These are phyloP conservation scores for Fusarium begoniae DNA, from an alignment of 2,329 filamentous ascomycete species.

Conservation along the genomic window DNA sequence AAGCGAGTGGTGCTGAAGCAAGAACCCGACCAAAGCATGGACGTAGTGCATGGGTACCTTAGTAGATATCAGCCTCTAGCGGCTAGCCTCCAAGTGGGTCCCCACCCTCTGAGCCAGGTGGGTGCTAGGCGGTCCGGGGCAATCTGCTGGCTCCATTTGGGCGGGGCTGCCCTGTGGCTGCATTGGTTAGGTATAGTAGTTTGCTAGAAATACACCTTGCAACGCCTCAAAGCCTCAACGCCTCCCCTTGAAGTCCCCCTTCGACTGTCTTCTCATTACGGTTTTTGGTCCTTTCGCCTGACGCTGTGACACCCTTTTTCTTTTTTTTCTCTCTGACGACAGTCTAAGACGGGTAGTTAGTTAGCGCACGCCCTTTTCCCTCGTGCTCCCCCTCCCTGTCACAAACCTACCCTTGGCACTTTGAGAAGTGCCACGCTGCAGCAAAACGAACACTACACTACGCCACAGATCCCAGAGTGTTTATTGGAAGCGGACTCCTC, in stretches of 20 bases:
- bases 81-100: not conserved
- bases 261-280: not conserved
- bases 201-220: not conserved
- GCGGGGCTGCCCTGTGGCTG: conserved; percentile 2
- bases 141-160: not conserved
- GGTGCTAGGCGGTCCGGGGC: conserved; percentile 1
- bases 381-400: not conserved
- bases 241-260: not conserved
- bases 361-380: conserved; percentile 14
- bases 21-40: conserved; percentile 17
- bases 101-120: not conserved
- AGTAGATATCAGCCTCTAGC: conserved; percentile 8
- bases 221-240: not conserved
- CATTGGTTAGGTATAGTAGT: not conserved
- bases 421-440: conserved; percentile 8
- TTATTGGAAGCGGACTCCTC: not conserved
- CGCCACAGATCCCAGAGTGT: conserved; percentile 4
- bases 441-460: not conserved
- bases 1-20: conserved; percentile 33
- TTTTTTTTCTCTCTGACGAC: not conserved
- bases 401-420: conserved; percentile 6
- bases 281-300: conserved; percentile 3
- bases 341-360: not conserved
- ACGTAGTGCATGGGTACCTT: conserved; percentile 11
- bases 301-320: conserved; percentile 5